These are phyloP conservation scores for Hydrangea macrophylla DNA, from an alignment of 148 eudicot species.

Conservation along the genomic window DNA sequence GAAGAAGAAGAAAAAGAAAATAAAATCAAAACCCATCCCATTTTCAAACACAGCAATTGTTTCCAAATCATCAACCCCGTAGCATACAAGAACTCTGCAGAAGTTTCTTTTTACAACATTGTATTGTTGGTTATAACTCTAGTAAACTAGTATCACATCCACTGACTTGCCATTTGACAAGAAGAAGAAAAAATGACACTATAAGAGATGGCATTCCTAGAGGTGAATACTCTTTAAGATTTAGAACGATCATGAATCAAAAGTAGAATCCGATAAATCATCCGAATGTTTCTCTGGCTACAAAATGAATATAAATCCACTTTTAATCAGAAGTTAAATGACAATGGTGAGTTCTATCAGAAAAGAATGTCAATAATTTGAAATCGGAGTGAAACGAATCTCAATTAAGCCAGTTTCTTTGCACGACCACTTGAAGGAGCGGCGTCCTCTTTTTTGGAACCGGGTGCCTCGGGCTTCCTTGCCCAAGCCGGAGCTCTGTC, in stretches of 20 bases:
- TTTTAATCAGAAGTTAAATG: constrained; percentile 13
- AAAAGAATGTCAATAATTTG: constrained; percentile 18
- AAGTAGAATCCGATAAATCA: not conserved
- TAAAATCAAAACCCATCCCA: too few species aligned
- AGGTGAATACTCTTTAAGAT: constrained; percentile 2
- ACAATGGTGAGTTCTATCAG: constrained; percentile 3
- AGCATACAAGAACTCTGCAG: not conserved
- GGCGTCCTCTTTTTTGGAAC: constrained; percentile 71
- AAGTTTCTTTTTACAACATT: not conserved
- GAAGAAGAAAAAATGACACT: not conserved
- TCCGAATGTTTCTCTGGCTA: constrained; percentile 17
- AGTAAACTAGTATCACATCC: not conserved
- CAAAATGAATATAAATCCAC: constrained; percentile 10
- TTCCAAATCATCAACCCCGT: not conserved
- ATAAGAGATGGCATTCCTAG: not conserved
- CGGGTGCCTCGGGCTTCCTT: constrained; percentile 74
- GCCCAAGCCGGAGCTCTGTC: constrained; percentile 99
- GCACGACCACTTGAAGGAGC: constrained; percentile 85
- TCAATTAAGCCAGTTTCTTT: constrained; percentile 64
- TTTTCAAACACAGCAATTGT: too few species aligned
- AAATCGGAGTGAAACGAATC: not conserved
- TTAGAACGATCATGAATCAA: constrained; percentile 8
- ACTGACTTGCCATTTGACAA: not conserved
- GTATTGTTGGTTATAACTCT: not conserved
- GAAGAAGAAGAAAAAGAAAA: too few species aligned